A percentile compares a stretch with the other conserved stretches of the same genome.
phyloP scores from a whole-genome alignment of 2,329 filamentous ascomycete species.

The Nothopassalora personata region DNA sequence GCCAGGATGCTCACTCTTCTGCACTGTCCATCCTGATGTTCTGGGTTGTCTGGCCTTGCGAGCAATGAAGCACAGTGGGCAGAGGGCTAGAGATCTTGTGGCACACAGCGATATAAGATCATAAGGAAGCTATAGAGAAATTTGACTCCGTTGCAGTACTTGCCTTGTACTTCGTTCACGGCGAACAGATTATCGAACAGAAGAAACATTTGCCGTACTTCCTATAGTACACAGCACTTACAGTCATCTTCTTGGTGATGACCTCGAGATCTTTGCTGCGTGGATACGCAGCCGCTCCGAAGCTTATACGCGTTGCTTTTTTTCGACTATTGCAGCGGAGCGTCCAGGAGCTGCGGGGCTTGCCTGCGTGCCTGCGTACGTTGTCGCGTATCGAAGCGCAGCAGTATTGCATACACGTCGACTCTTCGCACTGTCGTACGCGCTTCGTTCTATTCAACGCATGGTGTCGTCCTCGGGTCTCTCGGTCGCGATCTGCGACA shows the following conservation, averaged over 20 bases:
- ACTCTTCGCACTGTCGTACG: too few relatives aligned
- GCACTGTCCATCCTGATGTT: background rate
- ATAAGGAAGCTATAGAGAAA: too few relatives aligned
- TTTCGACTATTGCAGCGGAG: background rate
- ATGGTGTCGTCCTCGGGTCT: too few relatives aligned
- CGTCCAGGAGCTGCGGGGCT: too few relatives aligned
- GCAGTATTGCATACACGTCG: too few relatives aligned
- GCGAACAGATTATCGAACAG: background rate
- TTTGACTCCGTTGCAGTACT: background rate
- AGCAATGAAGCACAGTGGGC: background rate
- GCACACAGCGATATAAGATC: background rate
- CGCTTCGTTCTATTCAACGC: too few relatives aligned
- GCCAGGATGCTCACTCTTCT: conserved; percentile 4
- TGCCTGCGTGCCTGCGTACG: too few relatives aligned
- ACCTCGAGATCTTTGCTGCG: background rate
- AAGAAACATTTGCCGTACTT: background rate
- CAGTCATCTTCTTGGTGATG: background rate
- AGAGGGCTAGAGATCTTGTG: background rate
- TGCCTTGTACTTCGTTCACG: background rate
- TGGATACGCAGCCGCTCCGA: background rate
- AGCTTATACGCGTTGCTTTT: background rate
- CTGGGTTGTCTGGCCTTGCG: background rate
- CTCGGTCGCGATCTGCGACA: too few relatives aligned
- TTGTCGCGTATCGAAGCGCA: too few relatives aligned
- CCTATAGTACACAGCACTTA: background rate